Evolutionary conservation across 2,329 filamentous ascomycete genomes (phyloP).

Genomic region (Beauveria rudraprayagi): DNA sequence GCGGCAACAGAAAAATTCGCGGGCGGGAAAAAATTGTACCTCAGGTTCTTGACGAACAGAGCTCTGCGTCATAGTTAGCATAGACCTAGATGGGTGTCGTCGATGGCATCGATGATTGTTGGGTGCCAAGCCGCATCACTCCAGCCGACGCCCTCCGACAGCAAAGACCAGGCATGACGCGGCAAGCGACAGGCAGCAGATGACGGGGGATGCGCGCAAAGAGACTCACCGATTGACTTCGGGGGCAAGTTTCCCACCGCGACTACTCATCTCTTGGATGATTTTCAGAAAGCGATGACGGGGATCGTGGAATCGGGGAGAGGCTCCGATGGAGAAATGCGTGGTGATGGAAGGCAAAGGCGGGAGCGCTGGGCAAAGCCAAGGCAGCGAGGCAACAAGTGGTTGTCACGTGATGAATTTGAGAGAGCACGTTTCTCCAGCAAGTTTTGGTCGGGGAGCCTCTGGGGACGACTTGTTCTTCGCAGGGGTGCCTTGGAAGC

Average conservation of each 20-base stretch:
- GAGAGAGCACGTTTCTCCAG: background rate
- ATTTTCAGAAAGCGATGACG: constrained; percentile 17
- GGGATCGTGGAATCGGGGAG: constrained; percentile 7
- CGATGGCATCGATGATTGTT: background rate
- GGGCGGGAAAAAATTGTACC: constrained; percentile 40
- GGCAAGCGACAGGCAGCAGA: background rate
- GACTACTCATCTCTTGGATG: constrained; percentile 87
- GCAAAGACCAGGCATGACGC: background rate
- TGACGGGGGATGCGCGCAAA: background rate
- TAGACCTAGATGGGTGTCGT: background rate
- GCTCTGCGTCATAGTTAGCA: constrained; percentile 55
- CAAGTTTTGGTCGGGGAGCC: background rate
- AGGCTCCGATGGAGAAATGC: constrained; percentile 10
- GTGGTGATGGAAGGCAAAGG: constrained; percentile 11
- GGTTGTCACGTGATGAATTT: background rate
- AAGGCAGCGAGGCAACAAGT: background rate
- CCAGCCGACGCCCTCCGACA: background rate
- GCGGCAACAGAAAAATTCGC: background rate
- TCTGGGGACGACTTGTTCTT: background rate
- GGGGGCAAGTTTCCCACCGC: constrained; percentile 92
- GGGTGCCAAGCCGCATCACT: background rate
- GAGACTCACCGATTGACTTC: constrained; percentile 84
- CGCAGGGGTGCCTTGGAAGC: background rate
- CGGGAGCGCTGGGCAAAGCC: background rate
- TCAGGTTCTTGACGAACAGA: constrained; percentile 99